Evolutionary conservation across 2,329 filamentous ascomycete species (phyloP).

Genomic region (Fusarium sp.): DNA sequence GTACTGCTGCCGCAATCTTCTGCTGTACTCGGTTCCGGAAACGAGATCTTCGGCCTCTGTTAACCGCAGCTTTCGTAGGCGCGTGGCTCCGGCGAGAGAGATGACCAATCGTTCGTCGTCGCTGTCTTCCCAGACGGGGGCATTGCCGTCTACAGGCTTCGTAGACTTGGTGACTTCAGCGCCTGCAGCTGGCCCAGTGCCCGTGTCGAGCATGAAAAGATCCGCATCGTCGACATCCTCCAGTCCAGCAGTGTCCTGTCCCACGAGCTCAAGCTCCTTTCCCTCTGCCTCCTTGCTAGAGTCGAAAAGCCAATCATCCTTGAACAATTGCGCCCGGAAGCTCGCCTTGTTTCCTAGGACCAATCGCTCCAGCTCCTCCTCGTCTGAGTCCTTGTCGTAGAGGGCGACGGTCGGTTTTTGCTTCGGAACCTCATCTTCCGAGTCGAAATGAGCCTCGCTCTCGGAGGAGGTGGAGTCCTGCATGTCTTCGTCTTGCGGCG

Average conservation of each 20-base stretch:
- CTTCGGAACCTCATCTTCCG: conserved; percentile 42
- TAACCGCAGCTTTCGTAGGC: conserved; percentile 81
- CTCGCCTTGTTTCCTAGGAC: conserved; percentile 88
- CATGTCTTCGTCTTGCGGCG: conserved; percentile 43
- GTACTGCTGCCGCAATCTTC: conserved; percentile 80
- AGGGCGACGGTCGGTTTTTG: conserved; percentile 45
- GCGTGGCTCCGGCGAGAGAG: conserved; percentile 77
- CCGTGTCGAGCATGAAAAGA: conserved; percentile 84
- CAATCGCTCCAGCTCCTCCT: conserved; percentile 84
- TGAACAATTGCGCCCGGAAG: conserved; percentile 77
- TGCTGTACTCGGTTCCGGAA: conserved; percentile 83
- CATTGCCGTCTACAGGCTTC: conserved; percentile 48
- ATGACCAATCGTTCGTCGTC: conserved; percentile 89
- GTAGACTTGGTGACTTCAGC: conserved; percentile 44
- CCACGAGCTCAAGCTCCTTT: conserved; percentile 47
- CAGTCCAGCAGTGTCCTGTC: conserved; percentile 60
- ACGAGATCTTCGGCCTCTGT: conserved; percentile 86
- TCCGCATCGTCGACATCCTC: conserved; percentile 76
- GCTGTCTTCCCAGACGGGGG: conserved; percentile 88
- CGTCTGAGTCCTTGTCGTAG: conserved; percentile 77
- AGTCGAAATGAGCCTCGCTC: conserved; percentile 44
- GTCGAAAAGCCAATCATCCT: conserved; percentile 54
- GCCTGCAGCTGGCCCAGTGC: conserved; percentile 53
- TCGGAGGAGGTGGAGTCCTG: conserved; percentile 44
- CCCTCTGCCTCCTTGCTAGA: conserved; percentile 48